Evolutionary conservation across 768 basidiomycete genomes (phyloP).

Genomic region (Clitopilus hobsonii): DNA sequence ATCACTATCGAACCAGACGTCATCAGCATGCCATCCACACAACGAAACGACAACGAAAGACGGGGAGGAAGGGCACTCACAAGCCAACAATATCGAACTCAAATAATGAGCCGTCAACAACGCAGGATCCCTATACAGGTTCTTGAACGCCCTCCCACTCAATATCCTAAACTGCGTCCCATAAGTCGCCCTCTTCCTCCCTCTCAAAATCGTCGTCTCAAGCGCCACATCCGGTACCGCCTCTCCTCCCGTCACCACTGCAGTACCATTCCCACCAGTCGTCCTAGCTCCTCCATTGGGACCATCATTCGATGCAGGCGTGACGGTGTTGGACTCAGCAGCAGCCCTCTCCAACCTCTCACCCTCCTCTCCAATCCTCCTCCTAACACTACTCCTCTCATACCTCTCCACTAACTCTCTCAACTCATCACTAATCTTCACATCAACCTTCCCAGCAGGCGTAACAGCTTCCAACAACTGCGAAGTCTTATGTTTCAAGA

Average conservation of each 20-base stretch:
- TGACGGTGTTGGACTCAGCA: no score
- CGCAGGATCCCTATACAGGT: conserved; percentile 92
- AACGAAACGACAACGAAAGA: background rate
- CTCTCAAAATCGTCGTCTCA: conserved; percentile 65
- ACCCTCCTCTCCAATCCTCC: conserved; percentile 57
- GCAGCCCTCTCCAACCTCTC: conserved; percentile 39
- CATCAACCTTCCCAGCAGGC: conserved; percentile 11
- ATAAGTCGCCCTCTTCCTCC: conserved; percentile 79
- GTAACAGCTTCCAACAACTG: conserved; percentile 62
- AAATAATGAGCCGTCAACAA: conserved; percentile 88
- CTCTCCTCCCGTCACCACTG: conserved; percentile 24
- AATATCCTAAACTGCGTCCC: conserved; percentile 90
- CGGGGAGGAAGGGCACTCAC: conserved; percentile 40
- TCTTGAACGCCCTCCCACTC: conserved; percentile 97
- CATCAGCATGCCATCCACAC: conserved; percentile 3
- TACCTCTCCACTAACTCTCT: conserved; percentile 71
- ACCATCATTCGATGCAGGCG: no score
- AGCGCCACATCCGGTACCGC: conserved; percentile 63
- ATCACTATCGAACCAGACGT: conserved; percentile 47
- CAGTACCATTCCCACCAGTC: conserved; percentile 21
- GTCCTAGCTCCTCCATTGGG: no score
- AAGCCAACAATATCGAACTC: conserved; percentile 76
- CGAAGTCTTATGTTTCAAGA: conserved; percentile 68
- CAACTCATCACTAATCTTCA: conserved; percentile 40
- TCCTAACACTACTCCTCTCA: conserved; percentile 60